Percentiles rank a stretch among this genome's conserved stretches.
Conservation (phyloP, 306 rosid genomes). For the Vigna reflexopilosa region DNA sequence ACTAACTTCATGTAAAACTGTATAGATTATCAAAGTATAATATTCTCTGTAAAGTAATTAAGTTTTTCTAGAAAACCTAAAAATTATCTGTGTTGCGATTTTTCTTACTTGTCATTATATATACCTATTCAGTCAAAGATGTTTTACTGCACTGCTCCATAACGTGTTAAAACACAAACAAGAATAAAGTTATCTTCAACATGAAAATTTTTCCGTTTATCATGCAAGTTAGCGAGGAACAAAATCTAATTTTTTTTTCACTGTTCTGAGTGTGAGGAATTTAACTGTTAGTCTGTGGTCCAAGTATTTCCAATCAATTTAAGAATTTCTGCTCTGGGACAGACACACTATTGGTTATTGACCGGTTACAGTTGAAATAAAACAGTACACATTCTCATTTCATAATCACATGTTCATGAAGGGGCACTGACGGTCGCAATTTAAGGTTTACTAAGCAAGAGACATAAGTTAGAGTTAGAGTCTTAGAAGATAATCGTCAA, state of each 20-base stretch:
- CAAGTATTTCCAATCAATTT: constrained; percentile 19
- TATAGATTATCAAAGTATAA: neutral
- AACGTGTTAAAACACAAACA: neutral
- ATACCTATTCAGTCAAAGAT: neutral
- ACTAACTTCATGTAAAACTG: neutral
- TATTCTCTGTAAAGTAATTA: neutral
- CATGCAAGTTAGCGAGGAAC: neutral
- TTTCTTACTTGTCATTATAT: too few species aligned
- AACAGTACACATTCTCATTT: neutral
- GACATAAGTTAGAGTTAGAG: too few species aligned
- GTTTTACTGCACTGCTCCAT: neutral
- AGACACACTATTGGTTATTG: neutral
- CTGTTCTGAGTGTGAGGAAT: neutral
- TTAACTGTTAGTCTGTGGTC: neutral
- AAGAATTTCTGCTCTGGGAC: neutral
- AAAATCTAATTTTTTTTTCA: neutral
- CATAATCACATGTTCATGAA: neutral
- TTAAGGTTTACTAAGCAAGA: too few species aligned
- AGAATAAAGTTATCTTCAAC: neutral
- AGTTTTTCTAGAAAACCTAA: neutral
- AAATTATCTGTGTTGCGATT: neutral
- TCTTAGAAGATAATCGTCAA: too few species aligned
- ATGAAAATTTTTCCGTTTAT: neutral
- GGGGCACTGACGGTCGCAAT: neutral
- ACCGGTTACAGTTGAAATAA: neutral